A percentile compares a stretch with the other conserved stretches of the same genome.
phyloP scores from a whole-genome alignment of 1,139 yeast species.

The Protomyces arabidopsidicola region DNA sequence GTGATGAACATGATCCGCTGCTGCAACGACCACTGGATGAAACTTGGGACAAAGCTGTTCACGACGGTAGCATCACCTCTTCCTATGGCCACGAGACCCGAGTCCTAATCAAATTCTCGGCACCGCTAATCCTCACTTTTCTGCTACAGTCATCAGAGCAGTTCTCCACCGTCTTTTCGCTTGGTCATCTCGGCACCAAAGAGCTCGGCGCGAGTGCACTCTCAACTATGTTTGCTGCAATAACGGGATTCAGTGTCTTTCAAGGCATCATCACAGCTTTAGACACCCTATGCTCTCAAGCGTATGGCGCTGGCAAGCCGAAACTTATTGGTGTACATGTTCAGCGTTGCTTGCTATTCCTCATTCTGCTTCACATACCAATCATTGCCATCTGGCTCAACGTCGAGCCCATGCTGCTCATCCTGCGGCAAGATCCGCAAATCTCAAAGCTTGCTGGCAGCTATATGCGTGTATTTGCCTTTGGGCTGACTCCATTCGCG shows the following conservation, averaged over 20 bases:
- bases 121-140: conserved; percentile 69
- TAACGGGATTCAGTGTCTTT: conserved; percentile 68
- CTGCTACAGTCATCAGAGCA: conserved; percentile 76
- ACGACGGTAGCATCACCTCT: conserved; percentile 6
- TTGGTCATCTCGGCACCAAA: conserved; percentile 72
- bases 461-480: conserved; percentile 58
- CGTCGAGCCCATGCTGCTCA: conserved; percentile 37
- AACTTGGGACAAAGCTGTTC: conserved; percentile 12
- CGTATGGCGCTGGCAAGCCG: conserved; percentile 52
- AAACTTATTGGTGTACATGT: conserved; percentile 55
- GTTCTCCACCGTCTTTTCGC: conserved; percentile 77
- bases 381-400: conserved; percentile 56
- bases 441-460: conserved; percentile 59
- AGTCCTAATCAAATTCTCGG: conserved; percentile 45
- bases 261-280: conserved; percentile 85
- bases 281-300: conserved; percentile 75
- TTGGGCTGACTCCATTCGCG: conserved; percentile 81
- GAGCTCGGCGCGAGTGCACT: conserved; percentile 77
- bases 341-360: conserved; percentile 48
- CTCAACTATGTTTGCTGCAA: conserved; percentile 83
- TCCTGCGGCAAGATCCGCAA: conserved; percentile 37
- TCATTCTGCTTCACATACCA: conserved; percentile 39
- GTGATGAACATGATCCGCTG: not conserved
- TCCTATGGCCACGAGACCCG: conserved; percentile 43
- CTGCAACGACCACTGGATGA: not conserved